phyloP scores from a whole-genome alignment of 768 basidiomycete genomes.

The Gloeophyllum trabeum region DNA sequence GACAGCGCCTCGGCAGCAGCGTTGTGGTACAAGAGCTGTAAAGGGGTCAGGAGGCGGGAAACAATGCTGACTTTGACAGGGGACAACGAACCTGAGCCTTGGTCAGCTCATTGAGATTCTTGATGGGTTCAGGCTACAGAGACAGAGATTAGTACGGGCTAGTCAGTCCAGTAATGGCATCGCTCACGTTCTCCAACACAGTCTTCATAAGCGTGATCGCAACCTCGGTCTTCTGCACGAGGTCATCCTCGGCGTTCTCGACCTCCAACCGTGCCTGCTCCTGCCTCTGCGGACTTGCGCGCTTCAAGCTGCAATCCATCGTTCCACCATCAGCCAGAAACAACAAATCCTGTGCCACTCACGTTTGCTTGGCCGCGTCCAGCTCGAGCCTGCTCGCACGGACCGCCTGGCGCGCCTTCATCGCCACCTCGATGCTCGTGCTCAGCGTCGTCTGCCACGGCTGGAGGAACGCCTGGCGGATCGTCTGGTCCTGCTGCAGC shows the following conservation, averaged over 20 bases:
- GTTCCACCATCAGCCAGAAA: conserved; percentile 1
- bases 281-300: conserved; percentile 59
- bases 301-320: conserved; percentile 56
- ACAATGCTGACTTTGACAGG: background rate
- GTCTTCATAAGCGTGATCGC: conserved; percentile 96
- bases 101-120: conserved; percentile 84
- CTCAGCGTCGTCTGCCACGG: conserved; percentile 87
- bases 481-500: conserved; percentile 65
- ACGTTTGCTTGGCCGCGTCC: conserved; percentile 86
- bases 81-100: conserved; percentile 64
- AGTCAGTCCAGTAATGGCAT: too few species aligned
- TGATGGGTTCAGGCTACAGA: conserved; percentile 83
- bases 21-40: conserved; percentile 60
- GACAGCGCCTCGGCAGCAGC: conserved; percentile 72
- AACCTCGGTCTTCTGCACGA: conserved; percentile 96
- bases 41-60: background rate
- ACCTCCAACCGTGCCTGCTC: conserved; percentile 90
- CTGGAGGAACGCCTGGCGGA: conserved; percentile 55
- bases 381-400: conserved; percentile 73
- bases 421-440: conserved; percentile 75
- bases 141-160: too few species aligned
- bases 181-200: conserved; percentile 89
- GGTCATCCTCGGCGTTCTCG: conserved; percentile 89
- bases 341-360: conserved; percentile 15
- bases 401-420: conserved; percentile 87